Evolutionary conservation across 106 monocot genomes (phyloP).

Genomic region (Dendrobium catenatum): DNA sequence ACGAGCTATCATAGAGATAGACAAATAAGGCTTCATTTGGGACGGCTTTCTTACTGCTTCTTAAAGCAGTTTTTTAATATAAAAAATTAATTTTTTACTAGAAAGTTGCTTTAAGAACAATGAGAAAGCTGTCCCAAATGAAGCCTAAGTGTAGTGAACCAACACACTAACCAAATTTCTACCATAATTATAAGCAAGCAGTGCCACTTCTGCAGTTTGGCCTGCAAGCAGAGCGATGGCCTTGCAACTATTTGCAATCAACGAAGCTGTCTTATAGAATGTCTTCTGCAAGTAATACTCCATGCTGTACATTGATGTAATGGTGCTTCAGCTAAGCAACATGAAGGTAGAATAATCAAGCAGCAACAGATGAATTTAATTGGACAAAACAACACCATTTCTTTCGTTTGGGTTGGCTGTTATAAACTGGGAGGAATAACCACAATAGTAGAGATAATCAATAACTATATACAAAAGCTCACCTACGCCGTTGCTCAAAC

Average conservation of each 20-base stretch:
- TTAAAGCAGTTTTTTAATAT: too few species aligned
- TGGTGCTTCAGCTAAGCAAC: background rate
- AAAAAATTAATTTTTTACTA: too few species aligned
- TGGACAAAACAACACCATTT: background rate
- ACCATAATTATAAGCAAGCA: conserved; percentile 76
- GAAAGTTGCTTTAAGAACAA: too few species aligned
- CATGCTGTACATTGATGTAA: conserved; percentile 47
- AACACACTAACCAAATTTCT: conserved; percentile 57
- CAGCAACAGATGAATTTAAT: background rate
- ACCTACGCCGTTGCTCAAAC: conserved; percentile 68
- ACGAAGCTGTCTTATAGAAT: conserved; percentile 83
- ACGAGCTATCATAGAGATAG: background rate
- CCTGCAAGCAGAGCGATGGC: conserved; percentile 72
- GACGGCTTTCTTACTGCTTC: too few species aligned
- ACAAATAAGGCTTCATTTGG: background rate
- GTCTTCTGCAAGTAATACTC: conserved; percentile 88
- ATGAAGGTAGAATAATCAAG: background rate
- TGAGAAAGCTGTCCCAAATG: too few species aligned
- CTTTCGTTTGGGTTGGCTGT: background rate
- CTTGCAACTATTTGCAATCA: conserved; percentile 88
- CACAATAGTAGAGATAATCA: background rate
- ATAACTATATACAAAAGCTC: background rate
- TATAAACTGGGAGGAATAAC: background rate
- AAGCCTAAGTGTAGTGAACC: background rate
- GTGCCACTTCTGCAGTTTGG: conserved; percentile 77